Conservation (phyloP, 352 stramenopile genomes). For the Phytopythium montanum region DNA sequence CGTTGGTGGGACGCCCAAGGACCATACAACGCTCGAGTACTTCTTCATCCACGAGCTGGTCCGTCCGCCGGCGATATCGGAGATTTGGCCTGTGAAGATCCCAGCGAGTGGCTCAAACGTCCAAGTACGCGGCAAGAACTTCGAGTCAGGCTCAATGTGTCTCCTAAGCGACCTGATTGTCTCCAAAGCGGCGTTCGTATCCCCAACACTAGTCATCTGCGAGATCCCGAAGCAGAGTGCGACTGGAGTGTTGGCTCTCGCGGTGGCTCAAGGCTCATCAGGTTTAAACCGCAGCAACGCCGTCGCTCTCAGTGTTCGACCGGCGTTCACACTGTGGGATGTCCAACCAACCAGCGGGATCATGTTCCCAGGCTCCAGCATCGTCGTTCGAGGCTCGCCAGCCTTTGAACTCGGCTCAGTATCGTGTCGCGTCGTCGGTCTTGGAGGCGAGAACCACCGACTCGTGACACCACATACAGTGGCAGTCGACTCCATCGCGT, state of each 20-base stretch:
- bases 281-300: conserved; percentile 8
- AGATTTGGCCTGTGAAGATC: conserved; percentile 12
- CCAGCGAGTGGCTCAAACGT: conserved; percentile 12
- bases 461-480: conserved; percentile 13
- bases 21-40: conserved; percentile 2
- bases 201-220: conserved; percentile 7
- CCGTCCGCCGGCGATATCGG: conserved; percentile 9
- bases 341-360: conserved; percentile 18
- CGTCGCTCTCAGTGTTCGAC: conserved; percentile 5
- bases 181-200: conserved; percentile 6
- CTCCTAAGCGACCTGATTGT: conserved; percentile 7
- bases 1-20: conserved; percentile 3
- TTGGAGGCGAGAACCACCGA: neutral
- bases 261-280: conserved; percentile 11
- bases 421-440: conserved; percentile 17
- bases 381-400: conserved; percentile 18
- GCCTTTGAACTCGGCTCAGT: conserved; percentile 9
- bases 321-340: conserved; percentile 18
- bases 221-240: conserved; percentile 7
- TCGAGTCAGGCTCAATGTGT: conserved; percentile 13
- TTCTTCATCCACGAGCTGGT: conserved; percentile 11
- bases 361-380: conserved; percentile 17
- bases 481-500: conserved; percentile 17
- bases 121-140: conserved; percentile 11
- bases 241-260: conserved; percentile 8